A percentile compares a stretch with the other conserved stretches of the same genome.
Conservation (phyloP, 495 filamentous ascomycete genomes). For the Daldinia concentrica region DNA sequence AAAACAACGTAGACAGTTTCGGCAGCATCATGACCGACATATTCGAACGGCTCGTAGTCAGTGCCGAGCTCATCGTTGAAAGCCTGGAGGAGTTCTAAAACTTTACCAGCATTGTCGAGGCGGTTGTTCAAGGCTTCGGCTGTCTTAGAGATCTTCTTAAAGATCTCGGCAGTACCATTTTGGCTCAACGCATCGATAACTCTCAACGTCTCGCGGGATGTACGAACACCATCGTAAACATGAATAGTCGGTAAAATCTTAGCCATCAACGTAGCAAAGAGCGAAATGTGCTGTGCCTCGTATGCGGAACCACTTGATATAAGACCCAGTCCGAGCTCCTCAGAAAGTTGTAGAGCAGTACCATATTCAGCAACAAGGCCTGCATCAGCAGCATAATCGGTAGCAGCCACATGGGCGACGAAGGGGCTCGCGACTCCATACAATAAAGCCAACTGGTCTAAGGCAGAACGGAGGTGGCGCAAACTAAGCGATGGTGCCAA, state of each 20-base stretch:
- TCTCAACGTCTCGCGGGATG: constrained; percentile 83
- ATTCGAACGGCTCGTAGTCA: constrained; percentile 91
- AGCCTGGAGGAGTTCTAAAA: constrained; percentile 74
- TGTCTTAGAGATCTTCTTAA: constrained; percentile 70
- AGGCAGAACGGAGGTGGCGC: constrained; percentile 77
- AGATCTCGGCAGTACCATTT: constrained; percentile 72
- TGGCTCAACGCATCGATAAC: constrained; percentile 87
- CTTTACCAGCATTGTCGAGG: constrained; percentile 76
- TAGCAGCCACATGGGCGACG: constrained; percentile 91
- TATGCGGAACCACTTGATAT: constrained; percentile 85
- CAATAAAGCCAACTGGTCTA: constrained; percentile 89
- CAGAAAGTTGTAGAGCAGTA: constrained; percentile 80
- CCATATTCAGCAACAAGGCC: constrained; percentile 89
- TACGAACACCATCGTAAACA: constrained; percentile 89
- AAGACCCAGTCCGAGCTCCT: constrained; percentile 88
- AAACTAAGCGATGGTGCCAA: constrained; percentile 85
- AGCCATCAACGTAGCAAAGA: constrained; percentile 86
- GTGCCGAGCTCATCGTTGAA: constrained; percentile 96
- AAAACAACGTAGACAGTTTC: constrained; percentile 88
- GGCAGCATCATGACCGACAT: constrained; percentile 81
- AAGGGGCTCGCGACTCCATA: constrained; percentile 92
- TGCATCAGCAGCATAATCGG: constrained; percentile 76
- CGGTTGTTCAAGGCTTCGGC: constrained; percentile 73
- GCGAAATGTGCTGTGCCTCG: constrained; percentile 94
- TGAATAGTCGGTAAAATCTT: constrained; percentile 85